Conservation (phyloP, 2,329 filamentous ascomycete species). For the Macrophomina phaseolina region DNA sequence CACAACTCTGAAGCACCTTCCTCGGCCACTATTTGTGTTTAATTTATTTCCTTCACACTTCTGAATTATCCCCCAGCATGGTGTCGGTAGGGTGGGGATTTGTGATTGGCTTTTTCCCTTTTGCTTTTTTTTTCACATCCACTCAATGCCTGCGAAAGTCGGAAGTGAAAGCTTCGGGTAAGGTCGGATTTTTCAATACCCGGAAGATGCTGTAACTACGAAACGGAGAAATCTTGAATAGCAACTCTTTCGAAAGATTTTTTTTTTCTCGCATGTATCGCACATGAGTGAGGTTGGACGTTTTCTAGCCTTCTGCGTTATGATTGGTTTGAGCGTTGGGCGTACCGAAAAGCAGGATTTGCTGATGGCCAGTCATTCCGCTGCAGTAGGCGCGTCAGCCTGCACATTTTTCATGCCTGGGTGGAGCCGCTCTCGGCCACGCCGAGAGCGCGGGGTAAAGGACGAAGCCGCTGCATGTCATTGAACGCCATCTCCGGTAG, state of each 20-base stretch:
- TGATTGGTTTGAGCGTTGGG: neutral
- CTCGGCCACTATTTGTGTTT: conserved; percentile 25
- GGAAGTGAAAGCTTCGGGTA: conserved; percentile 21
- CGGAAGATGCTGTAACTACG: conserved; percentile 25
- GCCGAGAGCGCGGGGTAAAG: conserved; percentile 1
- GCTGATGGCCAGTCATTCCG: conserved; percentile 6
- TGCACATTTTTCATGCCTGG: neutral
- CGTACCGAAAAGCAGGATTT: neutral
- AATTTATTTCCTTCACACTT: conserved; percentile 17
- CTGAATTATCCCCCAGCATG: conserved; percentile 25
- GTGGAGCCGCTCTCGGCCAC: neutral
- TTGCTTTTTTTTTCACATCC: conserved; percentile 11
- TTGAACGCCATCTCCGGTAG: neutral
- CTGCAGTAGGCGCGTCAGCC: neutral
- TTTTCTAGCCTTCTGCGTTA: neutral
- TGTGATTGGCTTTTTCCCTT: conserved; percentile 18
- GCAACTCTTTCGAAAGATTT: conserved; percentile 5
- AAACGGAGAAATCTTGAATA: conserved; percentile 25
- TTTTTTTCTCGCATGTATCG: neutral
- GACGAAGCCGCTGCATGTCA: conserved; percentile 3
- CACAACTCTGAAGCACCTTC: conserved; percentile 21
- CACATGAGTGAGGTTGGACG: neutral
- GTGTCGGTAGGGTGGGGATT: conserved; percentile 25
- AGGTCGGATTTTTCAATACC: conserved; percentile 12
- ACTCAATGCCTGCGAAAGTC: conserved; percentile 19